phyloP scores from a whole-genome alignment of 2,329 filamentous ascomycete species.

The Cercospora berteroae region DNA sequence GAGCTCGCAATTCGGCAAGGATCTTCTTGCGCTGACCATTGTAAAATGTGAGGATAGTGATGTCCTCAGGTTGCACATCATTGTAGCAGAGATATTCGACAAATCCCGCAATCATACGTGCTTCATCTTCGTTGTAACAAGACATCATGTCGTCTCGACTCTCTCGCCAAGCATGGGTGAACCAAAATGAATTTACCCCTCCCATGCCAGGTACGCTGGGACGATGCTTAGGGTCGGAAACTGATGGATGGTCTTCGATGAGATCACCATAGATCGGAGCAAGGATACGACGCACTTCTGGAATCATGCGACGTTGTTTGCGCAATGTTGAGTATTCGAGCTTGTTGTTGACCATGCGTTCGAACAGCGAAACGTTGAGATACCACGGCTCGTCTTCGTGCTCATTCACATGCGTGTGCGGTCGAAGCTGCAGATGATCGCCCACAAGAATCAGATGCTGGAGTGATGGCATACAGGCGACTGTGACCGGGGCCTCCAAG shows the following conservation, averaged over 20 bases:
- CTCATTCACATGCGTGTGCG: conserved; percentile 61
- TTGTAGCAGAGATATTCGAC: conserved; percentile 71
- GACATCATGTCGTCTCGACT: conserved; percentile 62
- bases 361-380: conserved; percentile 74
- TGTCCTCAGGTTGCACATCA: conserved; percentile 57
- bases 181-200: conserved; percentile 59
- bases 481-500: conserved; percentile 61
- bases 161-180: conserved; percentile 65
- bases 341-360: conserved; percentile 67
- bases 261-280: conserved; percentile 61
- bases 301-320: conserved; percentile 71
- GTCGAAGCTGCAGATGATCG: conserved; percentile 73
- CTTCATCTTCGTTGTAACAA: conserved; percentile 68
- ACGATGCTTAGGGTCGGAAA: conserved; percentile 47
- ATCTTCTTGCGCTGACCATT: conserved; percentile 74
- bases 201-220: conserved; percentile 63
- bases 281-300: conserved; percentile 62
- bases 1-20: conserved; percentile 46
- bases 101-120: conserved; percentile 71
- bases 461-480: conserved; percentile 59
- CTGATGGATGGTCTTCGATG: conserved; percentile 57
- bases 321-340: conserved; percentile 64
- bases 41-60: conserved; percentile 86
- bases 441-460: conserved; percentile 69
- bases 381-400: conserved; percentile 62